phyloP scores from a whole-genome alignment of 108 stramenopile genomes.

The Skeletonema marinoi region DNA sequence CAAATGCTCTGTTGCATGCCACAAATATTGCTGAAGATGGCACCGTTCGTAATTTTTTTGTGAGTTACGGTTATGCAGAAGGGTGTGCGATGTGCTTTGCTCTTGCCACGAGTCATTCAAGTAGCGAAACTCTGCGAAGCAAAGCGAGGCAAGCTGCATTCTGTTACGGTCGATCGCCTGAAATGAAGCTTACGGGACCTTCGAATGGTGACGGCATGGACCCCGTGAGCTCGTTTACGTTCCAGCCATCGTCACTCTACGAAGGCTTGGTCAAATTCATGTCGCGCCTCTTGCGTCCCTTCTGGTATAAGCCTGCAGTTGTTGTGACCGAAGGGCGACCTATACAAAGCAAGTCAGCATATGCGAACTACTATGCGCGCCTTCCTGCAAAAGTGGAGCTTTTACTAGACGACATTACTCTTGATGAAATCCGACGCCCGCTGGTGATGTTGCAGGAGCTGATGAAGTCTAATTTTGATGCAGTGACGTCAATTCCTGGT shows the following conservation, averaged over 20 bases:
- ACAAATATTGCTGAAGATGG: conserved; percentile 63
- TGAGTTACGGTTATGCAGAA: conserved; percentile 76
- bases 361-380: conserved; percentile 41
- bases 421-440: conserved; percentile 65
- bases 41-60: conserved; percentile 66
- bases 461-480: conserved; percentile 61
- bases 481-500: conserved; percentile 67
- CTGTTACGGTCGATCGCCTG: conserved; percentile 37
- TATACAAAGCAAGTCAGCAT: conserved; percentile 35
- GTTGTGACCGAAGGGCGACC: conserved; percentile 81
- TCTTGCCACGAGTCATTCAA: conserved; percentile 55
- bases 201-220: conserved; percentile 33
- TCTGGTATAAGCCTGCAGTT: conserved; percentile 88
- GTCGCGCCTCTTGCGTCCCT: conserved; percentile 80
- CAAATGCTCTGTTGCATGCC: conserved; percentile 54
- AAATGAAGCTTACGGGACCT: conserved; percentile 38
- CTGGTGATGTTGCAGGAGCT: conserved; percentile 54
- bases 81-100: conserved; percentile 84
- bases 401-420: conserved; percentile 63
- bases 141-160: conserved; percentile 56
- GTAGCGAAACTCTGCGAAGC: conserved; percentile 41
- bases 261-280: conserved; percentile 64
- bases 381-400: conserved; percentile 85
- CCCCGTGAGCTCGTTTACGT: conserved; percentile 59
- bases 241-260: conserved; percentile 73